Base-by-base conservation (phyloP, 495 filamentous ascomycete genomes). In the Pyrenopolyporus hunteri region DNA sequence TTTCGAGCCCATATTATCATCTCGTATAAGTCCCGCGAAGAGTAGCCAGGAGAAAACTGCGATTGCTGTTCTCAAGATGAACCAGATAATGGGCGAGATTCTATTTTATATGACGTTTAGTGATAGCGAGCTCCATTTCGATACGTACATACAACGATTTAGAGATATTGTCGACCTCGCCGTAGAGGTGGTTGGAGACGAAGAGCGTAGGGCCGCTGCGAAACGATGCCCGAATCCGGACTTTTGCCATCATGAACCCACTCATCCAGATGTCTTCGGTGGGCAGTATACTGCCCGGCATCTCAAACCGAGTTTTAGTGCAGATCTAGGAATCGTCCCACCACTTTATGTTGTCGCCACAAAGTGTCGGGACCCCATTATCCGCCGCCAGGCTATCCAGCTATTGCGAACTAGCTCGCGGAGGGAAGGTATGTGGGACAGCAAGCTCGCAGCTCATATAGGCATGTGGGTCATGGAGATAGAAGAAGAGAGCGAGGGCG, bases 401-500 rank as follows among this genome's bases (percentile, higher is more conserved):
- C 64, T 87, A 7, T 71, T 89, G 23, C 71, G 74, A 31, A 76
- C 75, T 17, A 76, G 78, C 37, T 78, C 80, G 3, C 72, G 85
- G 26, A 76, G 85, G 60, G 87, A 89, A 72, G 85, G 82, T 13
- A 79, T 88, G 62, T 88, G 81, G 81, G 83, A 88, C 67, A 86
- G 83, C 60, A 70, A 80, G 55, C 68, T 84, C 29, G 77, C 78
- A 16, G 83, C 82, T 5, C 73, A 74, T 1, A 79, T 85, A 55
- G 81, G 77, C 7, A 76, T 79, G 55, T 80, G 80, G 72, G 71
- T 87, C 55, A 77, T 84, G 53, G 72, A 73, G 7, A 73, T 85
- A 17, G 86, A 89, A 60, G 86, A 89, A 58, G 74, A 74, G 20
- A 75, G 74, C 3, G 74, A 77, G 11, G 36, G 40, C 9, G 63